phyloP scores from a whole-genome alignment of 108 stramenopile species.

The Chaetoceros tenuissimus region DNA sequence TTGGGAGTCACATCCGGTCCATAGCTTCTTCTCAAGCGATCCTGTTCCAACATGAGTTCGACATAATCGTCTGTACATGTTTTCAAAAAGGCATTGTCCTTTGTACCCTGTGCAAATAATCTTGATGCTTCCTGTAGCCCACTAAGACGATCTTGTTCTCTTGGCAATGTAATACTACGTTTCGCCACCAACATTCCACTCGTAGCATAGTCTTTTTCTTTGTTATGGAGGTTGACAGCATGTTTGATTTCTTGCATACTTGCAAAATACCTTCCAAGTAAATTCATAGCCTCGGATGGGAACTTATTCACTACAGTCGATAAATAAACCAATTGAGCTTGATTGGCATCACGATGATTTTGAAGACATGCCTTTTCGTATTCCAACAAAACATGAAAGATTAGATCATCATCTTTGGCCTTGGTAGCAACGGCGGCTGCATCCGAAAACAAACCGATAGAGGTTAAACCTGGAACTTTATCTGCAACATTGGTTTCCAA shows the following conservation, averaged over 20 bases:
- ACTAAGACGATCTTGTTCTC: constrained; percentile 29
- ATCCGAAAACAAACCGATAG: constrained; percentile 63
- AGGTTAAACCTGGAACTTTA: constrained; percentile 72
- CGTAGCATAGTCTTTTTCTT: constrained; percentile 45
- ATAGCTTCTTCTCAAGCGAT: constrained; percentile 51
- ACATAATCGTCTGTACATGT: constrained; percentile 68
- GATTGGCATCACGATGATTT: constrained; percentile 13
- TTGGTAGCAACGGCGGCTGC: constrained; percentile 66
- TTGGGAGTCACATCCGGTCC: constrained; percentile 53
- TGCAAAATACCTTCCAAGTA: constrained; percentile 34
- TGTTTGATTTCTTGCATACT: constrained; percentile 42
- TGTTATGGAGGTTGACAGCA: constrained; percentile 41
- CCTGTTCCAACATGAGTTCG: constrained; percentile 65
- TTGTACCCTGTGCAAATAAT: constrained; percentile 62
- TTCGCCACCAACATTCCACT: constrained; percentile 52
- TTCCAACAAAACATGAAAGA: constrained; percentile 50
- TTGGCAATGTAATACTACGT: constrained; percentile 30
- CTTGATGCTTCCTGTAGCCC: constrained; percentile 54
- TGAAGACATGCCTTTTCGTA: constrained; percentile 43
- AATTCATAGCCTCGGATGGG: constrained; percentile 60
- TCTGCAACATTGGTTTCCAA: constrained; percentile 68
- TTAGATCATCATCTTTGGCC: constrained; percentile 65
- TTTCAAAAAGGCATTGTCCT: constrained; percentile 70
- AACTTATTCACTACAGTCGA: constrained; percentile 58
- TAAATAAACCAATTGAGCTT: constrained; percentile 24